Percentiles rank a stretch among this genome's conserved stretches.
These are phyloP conservation scores for Fusarium sp. DNA, from an alignment of 2,329 filamentous ascomycete species.

Conservation along the genomic window DNA sequence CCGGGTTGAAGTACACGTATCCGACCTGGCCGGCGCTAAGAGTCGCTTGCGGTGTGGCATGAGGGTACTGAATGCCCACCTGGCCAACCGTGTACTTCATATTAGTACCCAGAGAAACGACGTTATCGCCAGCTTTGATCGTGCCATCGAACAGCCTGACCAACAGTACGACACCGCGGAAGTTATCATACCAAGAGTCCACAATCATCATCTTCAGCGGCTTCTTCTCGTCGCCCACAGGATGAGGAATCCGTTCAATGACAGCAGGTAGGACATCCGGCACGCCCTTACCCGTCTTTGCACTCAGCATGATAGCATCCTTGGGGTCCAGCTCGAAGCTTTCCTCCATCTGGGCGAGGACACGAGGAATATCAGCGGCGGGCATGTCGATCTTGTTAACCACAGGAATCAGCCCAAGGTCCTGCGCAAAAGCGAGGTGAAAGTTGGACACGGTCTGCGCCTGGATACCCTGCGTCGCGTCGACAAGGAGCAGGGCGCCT, in stretches of 20 bases:
- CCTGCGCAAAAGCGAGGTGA: slow-evolving; percentile 94
- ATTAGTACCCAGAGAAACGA: slow-evolving; percentile 89
- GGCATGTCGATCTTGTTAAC: slow-evolving; percentile 97
- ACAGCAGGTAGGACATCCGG: slow-evolving; percentile 84
- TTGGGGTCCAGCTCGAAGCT: slow-evolving; percentile 88
- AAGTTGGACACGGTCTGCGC: slow-evolving; percentile 99
- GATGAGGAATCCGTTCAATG: slow-evolving; percentile 84
- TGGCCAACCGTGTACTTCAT: slow-evolving; percentile 94
- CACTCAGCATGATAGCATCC: slow-evolving; percentile 78
- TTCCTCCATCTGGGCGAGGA: slow-evolving; percentile 84
- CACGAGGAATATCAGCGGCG: slow-evolving; percentile 86
- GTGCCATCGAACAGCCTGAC: slow-evolving; percentile 92
- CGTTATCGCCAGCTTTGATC: slow-evolving; percentile 81
- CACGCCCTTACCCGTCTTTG: slow-evolving; percentile 93
- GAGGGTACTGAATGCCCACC: slow-evolving; percentile 95
- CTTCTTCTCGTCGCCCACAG: slow-evolving; percentile 76
- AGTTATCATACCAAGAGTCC: slow-evolving; percentile 98
- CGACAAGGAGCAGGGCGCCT: slow-evolving; percentile 89
- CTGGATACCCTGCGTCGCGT: slow-evolving; percentile 96
- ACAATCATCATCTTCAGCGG: slow-evolving; percentile 88
- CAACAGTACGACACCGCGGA: slow-evolving; percentile 90
- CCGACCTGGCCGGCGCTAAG: slow-evolving; percentile 94
- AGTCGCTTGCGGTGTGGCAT: slow-evolving; percentile 81
- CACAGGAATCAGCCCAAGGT: slow-evolving; percentile 86
- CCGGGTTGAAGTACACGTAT: slow-evolving; percentile 96